A percentile compares a stretch with the other conserved stretches of the same genome.
These are phyloP conservation scores for Gossypium stocksii DNA, from an alignment of 345 rosid species.

Conservation along the genomic window DNA sequence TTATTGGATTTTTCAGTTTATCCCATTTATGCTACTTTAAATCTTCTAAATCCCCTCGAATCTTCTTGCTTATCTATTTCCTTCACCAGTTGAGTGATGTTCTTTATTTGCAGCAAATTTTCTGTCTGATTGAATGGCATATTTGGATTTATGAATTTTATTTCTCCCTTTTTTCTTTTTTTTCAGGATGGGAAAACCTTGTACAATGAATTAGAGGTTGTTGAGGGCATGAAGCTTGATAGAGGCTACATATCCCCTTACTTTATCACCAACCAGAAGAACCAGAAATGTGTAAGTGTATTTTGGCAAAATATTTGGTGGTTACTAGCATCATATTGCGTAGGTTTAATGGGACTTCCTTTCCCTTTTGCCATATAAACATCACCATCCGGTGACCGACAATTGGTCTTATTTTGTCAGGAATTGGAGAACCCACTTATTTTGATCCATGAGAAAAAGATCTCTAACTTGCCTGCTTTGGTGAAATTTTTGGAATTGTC, in stretches of 20 bases:
- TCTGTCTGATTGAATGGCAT: neutral
- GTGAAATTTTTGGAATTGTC: constrained; percentile 15
- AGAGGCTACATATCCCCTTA: constrained; percentile 50
- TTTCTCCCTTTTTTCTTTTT: neutral
- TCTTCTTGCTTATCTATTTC: neutral
- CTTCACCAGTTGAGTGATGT: neutral
- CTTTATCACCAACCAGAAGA: constrained; percentile 41
- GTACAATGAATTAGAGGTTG: constrained; percentile 44
- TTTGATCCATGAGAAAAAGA: constrained; percentile 15
- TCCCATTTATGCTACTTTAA: too few relatives aligned
- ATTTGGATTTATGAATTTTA: neutral
- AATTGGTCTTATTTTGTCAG: neutral
- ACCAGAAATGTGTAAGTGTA: constrained; percentile 43
- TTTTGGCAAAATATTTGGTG: neutral
- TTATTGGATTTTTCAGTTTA: neutral
- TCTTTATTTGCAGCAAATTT: neutral
- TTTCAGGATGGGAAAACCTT: constrained; percentile 48
- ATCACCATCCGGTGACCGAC: neutral
- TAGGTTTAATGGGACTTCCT: neutral
- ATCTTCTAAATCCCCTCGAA: neutral
- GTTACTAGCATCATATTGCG: neutral
- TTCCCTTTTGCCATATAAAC: neutral
- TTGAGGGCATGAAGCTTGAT: constrained; percentile 50
- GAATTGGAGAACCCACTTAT: constrained; percentile 11
- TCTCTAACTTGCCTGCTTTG: constrained; percentile 11